Evolutionary conservation across 768 basidiomycete species (phyloP), one percentile per base, ranked within the genome.

Genomic region (Lanmaoa pseudosensibilis): DNA sequence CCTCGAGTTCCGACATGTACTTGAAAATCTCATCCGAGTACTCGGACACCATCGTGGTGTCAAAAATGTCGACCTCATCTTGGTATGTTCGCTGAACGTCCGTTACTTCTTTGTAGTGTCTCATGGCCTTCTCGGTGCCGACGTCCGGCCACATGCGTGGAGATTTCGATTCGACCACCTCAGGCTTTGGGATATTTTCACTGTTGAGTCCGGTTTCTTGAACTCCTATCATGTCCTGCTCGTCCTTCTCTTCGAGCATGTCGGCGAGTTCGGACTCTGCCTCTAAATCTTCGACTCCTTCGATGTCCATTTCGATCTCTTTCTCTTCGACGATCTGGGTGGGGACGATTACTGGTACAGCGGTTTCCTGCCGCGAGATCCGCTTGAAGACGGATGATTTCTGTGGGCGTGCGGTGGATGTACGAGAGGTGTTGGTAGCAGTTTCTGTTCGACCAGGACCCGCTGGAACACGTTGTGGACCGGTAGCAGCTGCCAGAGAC

Each of bases 21-120:
- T 85, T 80, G 69, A 98, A 98, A 71, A 99, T 98, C 55, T 99
- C 96, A 15, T 98, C 94, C n/a, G 94, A 82, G 68, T 99, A 99
- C 73, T 99, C 97, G 18, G 95, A 93, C 40, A 97, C 96, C 95
- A 99, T 96, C 1, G 92, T 91, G 41, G 90, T 88, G 50, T 84
- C 78, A 71, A 86, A 80, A 37, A 83, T 76, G 50, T 92, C 90
- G 40, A 83, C 73, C 58, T 96, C 88, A 54, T 86, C 86, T 38
- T 88, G 82, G 70, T 85, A 87, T 37, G 72, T 73, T 46, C 70
- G 70, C 51, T 85, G 84, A 56, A 99, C 77, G 27, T 80, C 78
- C 19, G 85, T 77, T 30, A 98, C 75, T 67, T 91, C 80, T 52
- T 75, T 78, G 69, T 81, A 73, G 64, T 85, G 87, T 61, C 76